Percentiles rank a stretch among this genome's conserved stretches.
Evolutionary conservation across 768 basidiomycete species (phyloP).

Genomic region (Tricholoma saponaceum): DNA sequence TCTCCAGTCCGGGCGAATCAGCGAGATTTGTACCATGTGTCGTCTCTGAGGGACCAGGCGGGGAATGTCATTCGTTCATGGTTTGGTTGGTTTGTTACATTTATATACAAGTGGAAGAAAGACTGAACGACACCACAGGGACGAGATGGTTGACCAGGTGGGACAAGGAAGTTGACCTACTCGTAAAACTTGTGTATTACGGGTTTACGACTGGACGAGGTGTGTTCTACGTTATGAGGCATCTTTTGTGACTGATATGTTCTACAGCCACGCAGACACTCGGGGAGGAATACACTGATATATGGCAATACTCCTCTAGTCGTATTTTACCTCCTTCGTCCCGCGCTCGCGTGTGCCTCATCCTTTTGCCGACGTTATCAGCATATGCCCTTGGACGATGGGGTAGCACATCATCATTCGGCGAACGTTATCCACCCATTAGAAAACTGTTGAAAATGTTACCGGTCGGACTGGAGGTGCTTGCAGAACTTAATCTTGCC

Average conservation of each 20-base stretch:
- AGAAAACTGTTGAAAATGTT: slow-evolving; percentile 33
- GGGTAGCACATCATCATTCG: slow-evolving; percentile 32
- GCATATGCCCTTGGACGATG: slow-evolving; percentile 56
- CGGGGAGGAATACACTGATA: slow-evolving; percentile 89
- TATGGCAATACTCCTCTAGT: slow-evolving; percentile 63
- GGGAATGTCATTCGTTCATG: slow-evolving; percentile 73
- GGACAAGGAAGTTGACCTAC: slow-evolving; percentile 76
- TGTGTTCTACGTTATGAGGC: slow-evolving; percentile 24
- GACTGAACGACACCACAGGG: slow-evolving; percentile 39
- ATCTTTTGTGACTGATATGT: background rate
- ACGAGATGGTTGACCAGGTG: slow-evolving; percentile 77
- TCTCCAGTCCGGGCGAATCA: slow-evolving; percentile 77
- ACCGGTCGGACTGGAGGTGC: slow-evolving; percentile 50
- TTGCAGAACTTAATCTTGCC: slow-evolving; percentile 72
- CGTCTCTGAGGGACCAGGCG: slow-evolving; percentile 68
- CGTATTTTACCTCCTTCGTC: slow-evolving; percentile 39
- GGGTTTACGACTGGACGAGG: slow-evolving; percentile 74
- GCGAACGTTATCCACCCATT: slow-evolving; percentile 31
- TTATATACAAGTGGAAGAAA: background rate
- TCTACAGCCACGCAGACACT: slow-evolving; percentile 70
- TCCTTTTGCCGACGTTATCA: slow-evolving; percentile 66
- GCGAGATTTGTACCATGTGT: slow-evolving; percentile 74
- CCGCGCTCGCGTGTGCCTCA: slow-evolving; percentile 44
- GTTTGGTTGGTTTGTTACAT: slow-evolving; percentile 50
- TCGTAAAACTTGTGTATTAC: slow-evolving; percentile 67